These are phyloP conservation scores for Mycosphaerella sp. DNA, from an alignment of 2,329 filamentous ascomycete species.

Conservation along the genomic window DNA sequence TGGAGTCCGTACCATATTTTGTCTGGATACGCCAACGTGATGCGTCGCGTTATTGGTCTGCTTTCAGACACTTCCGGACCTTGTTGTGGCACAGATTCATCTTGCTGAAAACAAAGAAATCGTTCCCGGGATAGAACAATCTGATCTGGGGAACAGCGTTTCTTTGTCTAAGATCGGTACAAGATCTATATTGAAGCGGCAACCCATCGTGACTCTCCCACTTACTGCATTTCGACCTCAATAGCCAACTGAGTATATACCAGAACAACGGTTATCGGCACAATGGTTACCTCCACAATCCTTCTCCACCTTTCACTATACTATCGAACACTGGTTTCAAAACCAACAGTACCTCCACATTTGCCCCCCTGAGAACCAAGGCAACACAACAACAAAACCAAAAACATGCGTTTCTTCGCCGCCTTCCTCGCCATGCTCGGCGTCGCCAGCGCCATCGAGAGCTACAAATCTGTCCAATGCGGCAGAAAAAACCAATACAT, in stretches of 20 bases:
- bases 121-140: background rate
- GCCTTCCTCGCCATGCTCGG: background rate
- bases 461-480: background rate
- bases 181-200: background rate
- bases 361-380: background rate
- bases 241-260: background rate
- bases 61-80: background rate
- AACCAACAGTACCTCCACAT: background rate
- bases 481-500: slow-evolving; percentile 7
- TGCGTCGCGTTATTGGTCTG: background rate
- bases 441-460: background rate
- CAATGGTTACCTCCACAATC: background rate
- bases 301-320: background rate
- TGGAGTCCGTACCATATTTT: no score
- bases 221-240: slow-evolving; percentile 3
- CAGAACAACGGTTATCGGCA: background rate
- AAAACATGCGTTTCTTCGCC: background rate
- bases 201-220: background rate
- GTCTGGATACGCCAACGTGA: no score
- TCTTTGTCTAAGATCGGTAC: background rate
- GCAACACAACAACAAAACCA: background rate
- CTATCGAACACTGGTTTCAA: background rate
- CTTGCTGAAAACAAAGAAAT: background rate
- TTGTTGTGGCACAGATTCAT: background rate
- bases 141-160: background rate